These are phyloP conservation scores for Saturnispora bothae DNA, from an alignment of 805 yeast genomes.

Conservation along the genomic window DNA sequence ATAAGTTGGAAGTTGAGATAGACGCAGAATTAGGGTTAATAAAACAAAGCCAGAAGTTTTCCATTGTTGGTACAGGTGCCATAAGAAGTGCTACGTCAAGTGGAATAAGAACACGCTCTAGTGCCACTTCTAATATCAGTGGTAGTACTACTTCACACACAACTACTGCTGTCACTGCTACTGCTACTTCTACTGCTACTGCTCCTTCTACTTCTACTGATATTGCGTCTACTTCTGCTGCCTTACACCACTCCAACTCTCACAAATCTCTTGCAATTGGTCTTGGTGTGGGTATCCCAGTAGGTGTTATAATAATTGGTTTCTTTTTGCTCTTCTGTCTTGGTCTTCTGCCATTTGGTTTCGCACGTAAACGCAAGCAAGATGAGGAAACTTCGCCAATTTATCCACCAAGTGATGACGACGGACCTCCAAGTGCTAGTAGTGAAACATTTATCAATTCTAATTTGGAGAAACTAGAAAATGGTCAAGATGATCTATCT, in stretches of 20 bases:
- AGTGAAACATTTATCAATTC: conserved; percentile 13
- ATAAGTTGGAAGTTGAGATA: conserved; percentile 30
- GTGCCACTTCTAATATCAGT: conserved; percentile 12
- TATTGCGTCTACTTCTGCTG: conserved; percentile 22
- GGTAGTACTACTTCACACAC: conserved; percentile 14
- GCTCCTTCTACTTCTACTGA: conserved; percentile 20
- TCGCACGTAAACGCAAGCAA: conserved; percentile 10
- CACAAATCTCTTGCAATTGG: conserved; percentile 69
- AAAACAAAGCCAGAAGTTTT: conserved; percentile 35
- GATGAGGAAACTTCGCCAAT: conserved; percentile 19
- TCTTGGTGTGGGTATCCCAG: conserved; percentile 79
- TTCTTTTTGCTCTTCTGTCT: conserved; percentile 46
- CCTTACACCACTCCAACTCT: conserved; percentile 15
- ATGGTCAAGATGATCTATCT: conserved; percentile 39
- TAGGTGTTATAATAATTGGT: conserved; percentile 38
- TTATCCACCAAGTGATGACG: conserved; percentile 12
- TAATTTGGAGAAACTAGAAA: conserved; percentile 41
- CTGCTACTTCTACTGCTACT: conserved; percentile 18
- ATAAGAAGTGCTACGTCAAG: conserved; percentile 10
- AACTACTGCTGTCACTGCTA: conserved; percentile 7
- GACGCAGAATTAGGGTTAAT: conserved; percentile 30
- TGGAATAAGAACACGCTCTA: background rate
- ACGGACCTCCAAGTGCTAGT: too few species aligned
- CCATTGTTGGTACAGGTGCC: conserved; percentile 40
- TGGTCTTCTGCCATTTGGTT: conserved; percentile 20